phyloP scores from a whole-genome alignment of 2,329 filamentous ascomycete species.

The Neurospora sp. region DNA sequence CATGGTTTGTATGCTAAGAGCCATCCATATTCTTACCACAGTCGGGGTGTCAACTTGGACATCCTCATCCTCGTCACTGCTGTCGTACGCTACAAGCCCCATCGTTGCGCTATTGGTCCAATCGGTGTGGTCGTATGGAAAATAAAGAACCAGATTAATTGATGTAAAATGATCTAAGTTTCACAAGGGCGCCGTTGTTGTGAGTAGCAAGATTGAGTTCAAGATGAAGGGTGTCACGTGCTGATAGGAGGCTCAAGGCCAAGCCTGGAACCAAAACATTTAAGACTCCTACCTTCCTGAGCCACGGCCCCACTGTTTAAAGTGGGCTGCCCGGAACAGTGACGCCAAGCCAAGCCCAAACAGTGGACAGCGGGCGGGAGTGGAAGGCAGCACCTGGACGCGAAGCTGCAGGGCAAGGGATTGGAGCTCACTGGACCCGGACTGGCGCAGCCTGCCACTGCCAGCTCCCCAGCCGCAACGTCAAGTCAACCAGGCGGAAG shows the following conservation, averaged over 20 bases:
- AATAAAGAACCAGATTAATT: neutral
- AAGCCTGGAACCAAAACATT: neutral
- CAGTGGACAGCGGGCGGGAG: neutral
- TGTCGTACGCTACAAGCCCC: slow-evolving; percentile 40
- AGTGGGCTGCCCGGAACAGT: neutral
- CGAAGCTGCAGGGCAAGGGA: slow-evolving; percentile 18
- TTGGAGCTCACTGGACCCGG: slow-evolving; percentile 10
- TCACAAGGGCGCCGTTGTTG: neutral
- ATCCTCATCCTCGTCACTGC: slow-evolving; percentile 41
- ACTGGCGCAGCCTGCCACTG: neutral
- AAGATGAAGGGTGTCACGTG: slow-evolving; percentile 18
- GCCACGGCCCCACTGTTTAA: neutral
- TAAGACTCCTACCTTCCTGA: neutral
- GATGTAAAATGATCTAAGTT: neutral
- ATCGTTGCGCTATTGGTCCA: neutral
- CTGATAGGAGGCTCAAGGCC: neutral
- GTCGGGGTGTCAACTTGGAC: slow-evolving; percentile 5
- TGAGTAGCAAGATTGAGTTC: slow-evolving; percentile 4
- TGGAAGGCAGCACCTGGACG: slow-evolving; percentile 22
- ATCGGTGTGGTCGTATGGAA: neutral
- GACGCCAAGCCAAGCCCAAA: neutral
- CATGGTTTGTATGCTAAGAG: neutral
- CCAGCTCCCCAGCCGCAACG: slow-evolving; percentile 8
- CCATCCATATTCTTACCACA: neutral
- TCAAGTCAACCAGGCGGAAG: slow-evolving; percentile 13